phyloP scores from a whole-genome alignment of 805 yeast species.

The Starmera dryadoides region DNA sequence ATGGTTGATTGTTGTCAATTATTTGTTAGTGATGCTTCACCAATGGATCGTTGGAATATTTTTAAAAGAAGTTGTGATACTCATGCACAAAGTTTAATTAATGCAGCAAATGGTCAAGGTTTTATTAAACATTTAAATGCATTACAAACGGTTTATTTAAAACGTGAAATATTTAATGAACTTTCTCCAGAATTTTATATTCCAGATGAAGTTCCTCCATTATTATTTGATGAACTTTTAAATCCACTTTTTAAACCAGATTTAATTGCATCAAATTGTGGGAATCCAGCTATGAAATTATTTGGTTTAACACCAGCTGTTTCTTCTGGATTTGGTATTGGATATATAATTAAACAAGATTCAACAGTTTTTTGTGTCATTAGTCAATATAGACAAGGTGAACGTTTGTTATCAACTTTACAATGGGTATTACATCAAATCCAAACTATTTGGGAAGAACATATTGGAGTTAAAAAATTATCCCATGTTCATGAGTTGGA shows the following conservation, averaged over 20 bases:
- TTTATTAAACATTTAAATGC: slow-evolving; percentile 71
- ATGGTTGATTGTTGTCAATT: slow-evolving; percentile 48
- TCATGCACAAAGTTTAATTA: slow-evolving; percentile 41
- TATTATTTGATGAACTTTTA: slow-evolving; percentile 35
- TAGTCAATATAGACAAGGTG: slow-evolving; percentile 82
- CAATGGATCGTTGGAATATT: slow-evolving; percentile 37
- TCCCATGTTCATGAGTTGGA: slow-evolving; percentile 28
- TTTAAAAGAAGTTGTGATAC: slow-evolving; percentile 43
- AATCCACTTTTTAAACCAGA: slow-evolving; percentile 33
- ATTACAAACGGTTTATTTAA: slow-evolving; percentile 46
- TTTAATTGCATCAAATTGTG: slow-evolving; percentile 68
- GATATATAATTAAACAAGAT: slow-evolving; percentile 80
- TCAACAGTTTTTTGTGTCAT: slow-evolving; percentile 75
- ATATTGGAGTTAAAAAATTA: slow-evolving; percentile 13
- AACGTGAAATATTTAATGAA: slow-evolving; percentile 36
- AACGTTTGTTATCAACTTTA: slow-evolving; percentile 68
- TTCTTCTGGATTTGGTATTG: slow-evolving; percentile 88
- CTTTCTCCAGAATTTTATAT: slow-evolving; percentile 35
- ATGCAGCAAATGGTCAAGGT: slow-evolving; percentile 56
- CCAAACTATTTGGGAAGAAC: slow-evolving; percentile 32
- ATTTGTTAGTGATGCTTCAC: slow-evolving; percentile 50
- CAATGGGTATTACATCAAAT: slow-evolving; percentile 61
- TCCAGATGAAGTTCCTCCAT: slow-evolving; percentile 29
- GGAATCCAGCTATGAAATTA: slow-evolving; percentile 78
- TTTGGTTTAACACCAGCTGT: slow-evolving; percentile 90